Evolutionary conservation across 2,329 filamentous ascomycete species (phyloP), one percentile per base, ranked within the genome.

Genomic region (Coniella vitis): DNA sequence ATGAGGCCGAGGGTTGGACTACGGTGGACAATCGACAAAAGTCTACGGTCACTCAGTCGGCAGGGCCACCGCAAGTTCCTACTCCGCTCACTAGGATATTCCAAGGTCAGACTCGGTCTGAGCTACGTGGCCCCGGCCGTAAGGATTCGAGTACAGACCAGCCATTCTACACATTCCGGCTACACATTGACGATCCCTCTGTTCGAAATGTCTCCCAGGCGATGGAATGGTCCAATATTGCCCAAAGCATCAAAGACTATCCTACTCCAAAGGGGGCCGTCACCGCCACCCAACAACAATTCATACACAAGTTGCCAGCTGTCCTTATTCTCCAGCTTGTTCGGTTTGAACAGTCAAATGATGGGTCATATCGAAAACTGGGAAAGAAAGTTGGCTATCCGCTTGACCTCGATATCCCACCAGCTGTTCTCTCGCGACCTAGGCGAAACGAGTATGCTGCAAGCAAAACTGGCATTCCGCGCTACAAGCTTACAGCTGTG

Each of bases 361-460:
- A 90, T 20, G 95, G 90, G 0, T 86, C 95, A 61, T 49, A 43
- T 14, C 44, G 45, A n/a, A 98, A 98, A 74, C 95, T 97, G 55
- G 96, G 91, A 88, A 98, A 97, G 73, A 95, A 91, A 71, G 77
- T 98, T 51, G 91, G 90, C 17, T 98, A 98, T 61, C 93, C 93
- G 0, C 73, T 98, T 22, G 90, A 97, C 61, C 75, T 98, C 44
- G 91, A 97, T 63, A 89, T 98, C 54, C 93, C 93, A 0, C 86
- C 84, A 49, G 91, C 97, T 62, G 86, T 89, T 9, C 86, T 98
- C 60, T 85, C 90, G 10, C 81, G 84, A 25, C 79, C 85, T 60
- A 86, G 83, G 63, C 81, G 86, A 46, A 82, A 81, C 56, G 42
- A 50, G 14, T 47, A 47, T 20, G 22, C 45, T 9, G 29, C 37